These are phyloP conservation scores for Fonsecaea pugnacius DNA, from an alignment of 2,329 filamentous ascomycete genomes.

Conservation along the genomic window DNA sequence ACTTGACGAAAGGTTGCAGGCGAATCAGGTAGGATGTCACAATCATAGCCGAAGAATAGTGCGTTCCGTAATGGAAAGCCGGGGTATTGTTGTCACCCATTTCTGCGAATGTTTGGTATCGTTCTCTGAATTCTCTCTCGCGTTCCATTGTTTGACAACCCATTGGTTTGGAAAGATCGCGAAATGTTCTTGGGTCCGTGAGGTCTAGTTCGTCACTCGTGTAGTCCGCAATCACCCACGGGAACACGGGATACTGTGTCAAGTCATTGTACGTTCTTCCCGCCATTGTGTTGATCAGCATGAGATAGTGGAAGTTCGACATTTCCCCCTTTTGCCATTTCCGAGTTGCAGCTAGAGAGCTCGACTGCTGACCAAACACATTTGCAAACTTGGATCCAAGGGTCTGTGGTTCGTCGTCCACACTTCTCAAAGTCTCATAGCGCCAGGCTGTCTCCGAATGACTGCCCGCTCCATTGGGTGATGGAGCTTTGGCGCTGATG, in stretches of 20 bases:
- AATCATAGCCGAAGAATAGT: slow-evolving; percentile 99
- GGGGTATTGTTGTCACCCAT: slow-evolving; percentile 77
- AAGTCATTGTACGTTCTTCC: slow-evolving; percentile 97
- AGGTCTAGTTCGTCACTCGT: slow-evolving; percentile 90
- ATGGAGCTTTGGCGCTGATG: slow-evolving; percentile 74
- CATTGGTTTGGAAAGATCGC: slow-evolving; percentile 94
- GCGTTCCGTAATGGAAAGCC: slow-evolving; percentile 96
- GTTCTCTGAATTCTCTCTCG: slow-evolving; percentile 77
- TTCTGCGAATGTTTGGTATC: slow-evolving; percentile 85
- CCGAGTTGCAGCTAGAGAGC: slow-evolving; percentile 81
- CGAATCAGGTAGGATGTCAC: slow-evolving; percentile 95
- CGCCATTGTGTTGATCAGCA: slow-evolving; percentile 97
- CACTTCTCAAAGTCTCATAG: slow-evolving; percentile 77
- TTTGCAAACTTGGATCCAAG: slow-evolving; percentile 89
- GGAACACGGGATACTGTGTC: slow-evolving; percentile 97
- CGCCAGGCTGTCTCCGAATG: slow-evolving; percentile 91
- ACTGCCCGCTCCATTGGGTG: slow-evolving; percentile 60
- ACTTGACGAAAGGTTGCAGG: slow-evolving; percentile 93
- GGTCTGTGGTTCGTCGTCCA: slow-evolving; percentile 65
- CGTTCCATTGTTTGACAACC: slow-evolving; percentile 80
- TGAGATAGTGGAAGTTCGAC: slow-evolving; percentile 98
- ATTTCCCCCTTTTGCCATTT: slow-evolving; percentile 94
- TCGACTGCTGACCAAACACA: slow-evolving; percentile 81
- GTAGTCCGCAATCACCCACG: slow-evolving; percentile 96
- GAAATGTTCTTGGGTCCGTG: slow-evolving; percentile 79